Evolutionary conservation across 2,329 filamentous ascomycete genomes (phyloP), one percentile per base, ranked within the genome.

Genomic region (Sordariomycetes sp.): DNA sequence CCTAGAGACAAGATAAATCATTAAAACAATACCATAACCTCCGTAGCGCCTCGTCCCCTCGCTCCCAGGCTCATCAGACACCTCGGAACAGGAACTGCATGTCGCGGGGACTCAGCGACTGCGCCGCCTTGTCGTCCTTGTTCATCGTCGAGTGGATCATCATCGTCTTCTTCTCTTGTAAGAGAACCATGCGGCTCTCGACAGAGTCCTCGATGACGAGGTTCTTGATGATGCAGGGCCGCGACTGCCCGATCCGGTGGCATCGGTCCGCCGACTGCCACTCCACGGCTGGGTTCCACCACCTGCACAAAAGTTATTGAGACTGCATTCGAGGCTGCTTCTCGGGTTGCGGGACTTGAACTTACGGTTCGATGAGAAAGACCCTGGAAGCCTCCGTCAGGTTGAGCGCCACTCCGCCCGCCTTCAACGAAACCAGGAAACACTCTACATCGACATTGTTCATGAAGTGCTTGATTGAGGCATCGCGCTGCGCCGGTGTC

Each of bases 211-310:
- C 92, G 61, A 99, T 96, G 67, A 90, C 95, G 12, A 99, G 81
- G 32, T 94, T 85, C 1, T 91, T 97, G 64, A 99, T 95, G 39
- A 89, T 89, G 68, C 94, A 97, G 32, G 92, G 92, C 8, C 94
- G 87, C 53, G 85, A 89, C 74, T 99, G 94, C 35, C 94, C 94
- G 63, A 97, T 99, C 58, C 94, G 90, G 72, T 97, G 94, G 66
- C 87, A 90, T 62, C 89, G 82, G 69, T 99, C 94, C 2, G 94
- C 94, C 60, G 88, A 94, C 72, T 99, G 94, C 94, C 94, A 99
- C 73, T 99, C 94, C 0, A 92, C 92, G n/a, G 91, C 91, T n/a
- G 94, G 94, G 64, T 97, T 97, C 94, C 94, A 99, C 94, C 94
- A 97, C 63, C 87, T 90, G 62, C n/a, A 39, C 17, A 17, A 28